Evolutionary conservation across 108 stramenopile species (phyloP).

Genomic region (Skeletonema potamos): DNA sequence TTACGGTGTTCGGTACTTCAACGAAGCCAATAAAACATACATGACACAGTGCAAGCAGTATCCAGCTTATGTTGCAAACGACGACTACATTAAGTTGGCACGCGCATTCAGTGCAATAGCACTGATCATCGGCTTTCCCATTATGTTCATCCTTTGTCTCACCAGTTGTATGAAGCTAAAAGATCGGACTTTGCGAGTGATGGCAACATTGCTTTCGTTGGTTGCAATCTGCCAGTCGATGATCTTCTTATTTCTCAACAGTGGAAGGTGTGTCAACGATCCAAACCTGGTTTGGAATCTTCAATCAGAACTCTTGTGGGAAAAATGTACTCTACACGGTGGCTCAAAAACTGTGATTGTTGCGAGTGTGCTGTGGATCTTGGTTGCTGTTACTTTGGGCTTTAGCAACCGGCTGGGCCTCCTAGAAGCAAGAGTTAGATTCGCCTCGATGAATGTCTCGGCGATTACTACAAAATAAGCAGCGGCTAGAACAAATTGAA

Average conservation of each 20-base stretch:
- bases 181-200: background rate
- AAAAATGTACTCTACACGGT: background rate
- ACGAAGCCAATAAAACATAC: background rate
- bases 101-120: background rate
- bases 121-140: background rate
- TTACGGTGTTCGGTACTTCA: background rate
- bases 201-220: background rate
- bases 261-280: background rate
- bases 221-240: background rate
- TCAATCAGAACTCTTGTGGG: background rate
- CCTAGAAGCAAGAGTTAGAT: background rate
- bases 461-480: background rate
- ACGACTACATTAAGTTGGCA: background rate
- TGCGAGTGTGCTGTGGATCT: background rate
- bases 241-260: background rate
- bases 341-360: background rate
- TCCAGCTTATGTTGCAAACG: background rate
- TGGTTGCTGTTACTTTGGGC: background rate
- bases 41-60: background rate
- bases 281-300: background rate
- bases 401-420: background rate
- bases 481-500: background rate
- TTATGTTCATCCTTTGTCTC: background rate
- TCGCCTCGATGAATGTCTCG: background rate
- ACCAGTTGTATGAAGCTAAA: constrained; percentile 1